These are phyloP conservation scores for Carex littledalei DNA, from an alignment of 176 grass and related monocot species.

Conservation along the genomic window DNA sequence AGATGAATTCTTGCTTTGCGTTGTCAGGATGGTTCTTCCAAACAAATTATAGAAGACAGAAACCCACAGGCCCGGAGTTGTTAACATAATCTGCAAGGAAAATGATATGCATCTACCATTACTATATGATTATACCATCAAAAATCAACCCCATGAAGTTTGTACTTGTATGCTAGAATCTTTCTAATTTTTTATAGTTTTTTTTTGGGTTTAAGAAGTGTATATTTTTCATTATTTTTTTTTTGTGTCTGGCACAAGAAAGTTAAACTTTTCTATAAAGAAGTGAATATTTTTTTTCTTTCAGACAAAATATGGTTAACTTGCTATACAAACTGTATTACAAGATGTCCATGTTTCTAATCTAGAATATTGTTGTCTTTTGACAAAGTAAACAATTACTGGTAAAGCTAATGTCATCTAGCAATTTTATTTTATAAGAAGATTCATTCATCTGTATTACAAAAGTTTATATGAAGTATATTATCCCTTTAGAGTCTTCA, in stretches of 20 bases:
- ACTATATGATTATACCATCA: not conserved
- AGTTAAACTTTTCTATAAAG: not conserved
- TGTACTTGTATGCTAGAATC: not conserved
- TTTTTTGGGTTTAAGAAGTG: not conserved
- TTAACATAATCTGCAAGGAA: not conserved
- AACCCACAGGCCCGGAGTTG: not conserved
- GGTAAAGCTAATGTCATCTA: not conserved
- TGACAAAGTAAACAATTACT: not conserved
- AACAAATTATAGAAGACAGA: not conserved
- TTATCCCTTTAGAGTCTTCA: not conserved
- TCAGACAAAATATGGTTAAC: not conserved
- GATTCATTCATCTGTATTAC: not conserved
- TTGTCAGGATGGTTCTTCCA: not conserved
- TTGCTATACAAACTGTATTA: not conserved
- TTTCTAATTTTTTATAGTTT: not conserved
- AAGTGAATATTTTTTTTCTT: not conserved
- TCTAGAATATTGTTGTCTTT: not conserved
- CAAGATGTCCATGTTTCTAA: not conserved
- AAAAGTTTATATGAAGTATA: constrained; percentile 6
- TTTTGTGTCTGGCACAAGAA: not conserved
- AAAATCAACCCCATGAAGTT: not conserved
- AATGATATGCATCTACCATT: not conserved
- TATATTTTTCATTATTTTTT: not conserved
- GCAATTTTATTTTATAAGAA: not conserved
- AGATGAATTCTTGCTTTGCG: not conserved